Evolutionary conservation across 225 moss, liverwort and hornwort species (phyloP).

Genomic region (Sphagnum tenellum): DNA sequence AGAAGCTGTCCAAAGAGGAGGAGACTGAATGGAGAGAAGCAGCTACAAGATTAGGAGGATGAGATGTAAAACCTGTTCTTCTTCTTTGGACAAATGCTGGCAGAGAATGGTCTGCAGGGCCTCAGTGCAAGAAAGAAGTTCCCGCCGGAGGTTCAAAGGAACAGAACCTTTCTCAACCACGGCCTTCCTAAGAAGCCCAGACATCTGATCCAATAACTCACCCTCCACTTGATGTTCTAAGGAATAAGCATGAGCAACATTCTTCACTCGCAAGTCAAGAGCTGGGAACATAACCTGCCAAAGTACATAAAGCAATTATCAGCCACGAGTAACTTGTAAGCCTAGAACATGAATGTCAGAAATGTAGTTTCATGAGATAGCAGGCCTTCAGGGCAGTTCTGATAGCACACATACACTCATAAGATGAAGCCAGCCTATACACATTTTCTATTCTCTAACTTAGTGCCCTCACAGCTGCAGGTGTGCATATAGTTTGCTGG

Average conservation of each 20-base stretch:
- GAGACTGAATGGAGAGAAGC: too few species aligned
- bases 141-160: constrained; percentile 59
- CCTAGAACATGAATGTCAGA: too few species aligned
- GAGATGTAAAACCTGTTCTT: constrained; percentile 55
- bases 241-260: constrained; percentile 86
- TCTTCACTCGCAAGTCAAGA: constrained; percentile 92
- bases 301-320: not conserved
- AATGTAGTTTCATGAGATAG: too few species aligned
- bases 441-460: too few species aligned
- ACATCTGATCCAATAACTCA: constrained; percentile 89
- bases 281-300: constrained; percentile 87
- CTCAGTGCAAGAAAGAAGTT: constrained; percentile 84
- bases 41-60: too few species aligned
- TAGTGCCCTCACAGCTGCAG: too few species aligned
- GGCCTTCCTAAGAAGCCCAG: constrained; percentile 48
- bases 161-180: constrained; percentile 55
- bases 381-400: too few species aligned
- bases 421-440: too few species aligned
- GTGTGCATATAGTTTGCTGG: too few species aligned
- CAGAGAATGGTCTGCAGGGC: constrained; percentile 79
- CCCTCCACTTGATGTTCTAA: constrained; percentile 85
- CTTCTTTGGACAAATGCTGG: constrained; percentile 89
- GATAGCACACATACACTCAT: too few species aligned
- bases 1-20: too few species aligned
- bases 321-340: too few species aligned